These are phyloP conservation scores for Hortaea werneckii DNA, from an alignment of 2,329 filamentous ascomycete species.

Conservation along the genomic window DNA sequence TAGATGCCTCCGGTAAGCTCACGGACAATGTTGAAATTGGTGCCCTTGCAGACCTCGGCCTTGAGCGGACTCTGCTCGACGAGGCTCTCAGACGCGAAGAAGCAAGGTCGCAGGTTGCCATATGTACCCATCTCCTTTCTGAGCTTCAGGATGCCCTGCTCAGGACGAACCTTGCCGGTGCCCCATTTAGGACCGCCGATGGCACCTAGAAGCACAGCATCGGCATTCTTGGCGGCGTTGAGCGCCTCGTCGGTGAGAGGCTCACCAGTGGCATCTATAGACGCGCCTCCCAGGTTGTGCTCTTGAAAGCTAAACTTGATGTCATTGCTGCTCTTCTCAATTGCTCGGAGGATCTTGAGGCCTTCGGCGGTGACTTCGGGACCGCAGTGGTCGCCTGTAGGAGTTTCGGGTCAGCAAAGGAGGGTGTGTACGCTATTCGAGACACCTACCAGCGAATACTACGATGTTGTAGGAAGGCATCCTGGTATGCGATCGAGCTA, in stretches of 20 bases:
- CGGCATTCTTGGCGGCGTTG: slow-evolving; percentile 68
- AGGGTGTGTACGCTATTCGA: background rate
- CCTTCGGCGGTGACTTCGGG: slow-evolving; percentile 79
- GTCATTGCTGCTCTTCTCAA: slow-evolving; percentile 62
- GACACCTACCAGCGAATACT: slow-evolving; percentile 54
- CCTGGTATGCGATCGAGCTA: background rate
- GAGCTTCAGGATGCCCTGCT: slow-evolving; percentile 82
- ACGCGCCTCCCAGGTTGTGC: slow-evolving; percentile 81
- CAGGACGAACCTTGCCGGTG: slow-evolving; percentile 74
- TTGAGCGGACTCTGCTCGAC: slow-evolving; percentile 81
- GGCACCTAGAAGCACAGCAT: slow-evolving; percentile 84
- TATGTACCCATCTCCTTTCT: slow-evolving; percentile 91
- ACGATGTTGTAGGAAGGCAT: slow-evolving; percentile 71
- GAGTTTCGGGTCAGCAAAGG: slow-evolving; percentile 1
- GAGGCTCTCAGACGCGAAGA: slow-evolving; percentile 80
- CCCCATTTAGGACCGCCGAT: slow-evolving; percentile 98
- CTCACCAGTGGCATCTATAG: slow-evolving; percentile 70
- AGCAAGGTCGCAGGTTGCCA: slow-evolving; percentile 91
- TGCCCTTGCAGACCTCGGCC: slow-evolving; percentile 71
- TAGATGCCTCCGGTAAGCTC: slow-evolving; percentile 91
- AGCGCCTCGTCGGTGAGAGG: slow-evolving; percentile 79
- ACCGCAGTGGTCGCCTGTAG: slow-evolving; percentile 60
- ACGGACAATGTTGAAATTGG: slow-evolving; percentile 85
- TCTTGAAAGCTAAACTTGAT: slow-evolving; percentile 83
- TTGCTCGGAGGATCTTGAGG: slow-evolving; percentile 72